A percentile compares a stretch with the other conserved stretches of the same genome.
phyloP scores from a whole-genome alignment of 768 basidiomycete species.

The Phylloporus sp. region DNA sequence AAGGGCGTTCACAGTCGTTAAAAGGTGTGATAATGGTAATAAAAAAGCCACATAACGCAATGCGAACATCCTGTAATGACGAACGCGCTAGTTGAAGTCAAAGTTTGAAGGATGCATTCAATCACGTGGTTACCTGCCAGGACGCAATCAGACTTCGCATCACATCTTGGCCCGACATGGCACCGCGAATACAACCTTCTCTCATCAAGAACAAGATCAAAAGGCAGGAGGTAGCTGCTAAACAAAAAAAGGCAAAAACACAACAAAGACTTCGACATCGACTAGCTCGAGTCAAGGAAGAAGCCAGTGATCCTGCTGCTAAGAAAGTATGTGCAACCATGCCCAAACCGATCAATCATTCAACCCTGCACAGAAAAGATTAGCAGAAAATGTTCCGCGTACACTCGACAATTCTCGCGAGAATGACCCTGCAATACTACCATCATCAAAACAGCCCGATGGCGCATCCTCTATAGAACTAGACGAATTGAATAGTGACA shows the following conservation, averaged over 20 bases:
- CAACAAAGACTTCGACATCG: constrained; percentile 79
- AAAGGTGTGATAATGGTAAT: constrained; percentile 38
- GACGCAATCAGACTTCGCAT: too few species aligned
- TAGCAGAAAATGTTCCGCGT: constrained; percentile 79
- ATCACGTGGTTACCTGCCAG: constrained; percentile 15
- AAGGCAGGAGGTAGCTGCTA: constrained; percentile 71
- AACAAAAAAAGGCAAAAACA: constrained; percentile 71
- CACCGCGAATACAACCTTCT: constrained; percentile 59
- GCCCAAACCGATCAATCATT: not conserved
- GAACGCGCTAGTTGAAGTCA: not conserved
- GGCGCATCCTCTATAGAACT: constrained; percentile 36
- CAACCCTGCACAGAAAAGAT: constrained; percentile 58
- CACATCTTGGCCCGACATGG: constrained; percentile 36
- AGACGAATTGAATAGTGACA: constrained; percentile 63
- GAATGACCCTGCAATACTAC: constrained; percentile 53
- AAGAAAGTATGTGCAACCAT: constrained; percentile 60
- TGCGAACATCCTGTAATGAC: constrained; percentile 22
- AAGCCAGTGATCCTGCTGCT: constrained; percentile 67
- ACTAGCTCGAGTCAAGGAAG: constrained; percentile 72
- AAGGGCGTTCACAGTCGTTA: constrained; percentile 61
- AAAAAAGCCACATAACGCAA: constrained; percentile 25
- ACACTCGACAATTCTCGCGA: constrained; percentile 94
- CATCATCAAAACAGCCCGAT: constrained; percentile 29
- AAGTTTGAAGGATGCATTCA: not conserved
- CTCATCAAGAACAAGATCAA: constrained; percentile 86